Evolutionary conservation across 257 asterid species (phyloP).

Genomic region (Datura wrightii): DNA sequence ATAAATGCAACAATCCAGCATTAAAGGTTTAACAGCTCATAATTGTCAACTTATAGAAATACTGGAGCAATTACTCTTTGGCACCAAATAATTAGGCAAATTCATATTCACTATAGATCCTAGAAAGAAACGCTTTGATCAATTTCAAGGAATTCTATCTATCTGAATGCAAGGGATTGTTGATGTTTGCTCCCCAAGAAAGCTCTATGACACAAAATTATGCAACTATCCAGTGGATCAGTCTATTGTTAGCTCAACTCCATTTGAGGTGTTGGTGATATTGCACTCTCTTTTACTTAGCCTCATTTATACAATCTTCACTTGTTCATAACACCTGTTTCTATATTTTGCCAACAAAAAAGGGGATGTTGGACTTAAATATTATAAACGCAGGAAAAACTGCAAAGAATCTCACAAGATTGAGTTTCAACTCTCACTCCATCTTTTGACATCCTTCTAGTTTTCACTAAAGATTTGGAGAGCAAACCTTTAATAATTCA

Average conservation of each 20-base stretch:
- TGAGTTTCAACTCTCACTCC: background rate
- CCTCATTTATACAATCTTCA: background rate
- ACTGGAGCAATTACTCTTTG: background rate
- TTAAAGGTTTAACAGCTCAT: background rate
- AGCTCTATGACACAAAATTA: background rate
- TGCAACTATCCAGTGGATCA: background rate
- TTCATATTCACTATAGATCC: background rate
- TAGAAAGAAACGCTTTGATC: background rate
- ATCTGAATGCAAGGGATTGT: background rate
- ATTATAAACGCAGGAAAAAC: background rate
- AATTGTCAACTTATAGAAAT: background rate
- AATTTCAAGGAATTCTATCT: background rate
- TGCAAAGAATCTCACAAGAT: background rate
- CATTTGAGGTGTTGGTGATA: background rate
- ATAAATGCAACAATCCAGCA: constrained; percentile 21
- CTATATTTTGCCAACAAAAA: background rate
- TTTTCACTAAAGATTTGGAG: background rate
- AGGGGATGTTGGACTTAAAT: background rate
- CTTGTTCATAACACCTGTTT: background rate
- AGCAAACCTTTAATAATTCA: background rate
- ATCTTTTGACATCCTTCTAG: background rate
- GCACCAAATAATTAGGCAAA: background rate
- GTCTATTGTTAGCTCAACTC: background rate
- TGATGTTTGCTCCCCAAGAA: constrained; percentile 22
- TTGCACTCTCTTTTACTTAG: background rate